Base-by-base conservation (phyloP, 345 rosid species). In the Microcos paniculata region DNA sequence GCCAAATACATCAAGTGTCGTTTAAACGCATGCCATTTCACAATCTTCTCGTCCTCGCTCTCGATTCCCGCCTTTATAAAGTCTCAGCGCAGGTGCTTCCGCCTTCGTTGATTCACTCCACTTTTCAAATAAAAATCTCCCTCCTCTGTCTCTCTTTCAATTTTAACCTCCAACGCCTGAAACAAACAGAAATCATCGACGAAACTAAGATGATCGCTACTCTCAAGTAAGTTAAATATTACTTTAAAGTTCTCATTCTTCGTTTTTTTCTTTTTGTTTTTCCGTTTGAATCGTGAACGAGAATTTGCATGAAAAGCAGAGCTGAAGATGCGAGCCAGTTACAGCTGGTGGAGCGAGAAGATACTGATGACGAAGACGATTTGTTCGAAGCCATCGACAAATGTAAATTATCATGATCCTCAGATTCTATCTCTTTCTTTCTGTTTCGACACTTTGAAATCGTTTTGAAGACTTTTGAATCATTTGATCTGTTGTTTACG, bases 301-400 rank as follows among this genome's bases (percentile, higher is more conserved):
- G 58, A 31, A 30, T 49, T 16, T 69, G 28, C 5, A 56, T 80
- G 79, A 62, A 62, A 53, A 70, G 56, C 80, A 89, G 97, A 87
- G 82, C 93, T 59, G 95, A 90, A 85, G 92, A 89, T 58, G 80
- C 81, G 63, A 87, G 82, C 71, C 93, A 90, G 85, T 70, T 88
- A 72, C 92, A 90, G 90, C 88, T 92, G 63, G 87, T 90, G 61
- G 91, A 88, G 71, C 91, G 94, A 52, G 92, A 88, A 74, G 89
- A 89, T 6, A 71, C 88, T 8, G 91, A 87, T 33, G 96, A 86
- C 55, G 95, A 90, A 75, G 96, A 89, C 8, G 92, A 90, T 52
- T 56, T 92, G 70, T 89, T 90, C 73, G 97, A 90, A 86, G 90
- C 87, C 52, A 90, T 92, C 48, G 94, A 92, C 80, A 92, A 90